Base-by-base conservation (phyloP, 1,284 basidiomycete genomes). In the Macrocybe sp. region DNA sequence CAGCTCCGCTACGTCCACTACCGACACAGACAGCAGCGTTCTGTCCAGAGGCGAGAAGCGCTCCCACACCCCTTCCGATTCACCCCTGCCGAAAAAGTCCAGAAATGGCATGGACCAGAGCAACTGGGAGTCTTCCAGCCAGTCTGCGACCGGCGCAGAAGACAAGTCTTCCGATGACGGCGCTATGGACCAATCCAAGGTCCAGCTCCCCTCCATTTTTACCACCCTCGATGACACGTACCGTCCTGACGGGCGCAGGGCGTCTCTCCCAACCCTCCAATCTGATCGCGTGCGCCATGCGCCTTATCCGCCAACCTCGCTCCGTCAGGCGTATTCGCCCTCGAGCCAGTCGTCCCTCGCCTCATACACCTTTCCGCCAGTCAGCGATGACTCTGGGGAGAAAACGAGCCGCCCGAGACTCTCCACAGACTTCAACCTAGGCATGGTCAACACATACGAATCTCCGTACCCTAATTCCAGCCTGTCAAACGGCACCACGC, bases 151-250 rank as follows among this genome's bases (percentile, higher is more conserved):
- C 35, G 56, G 41, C 22, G 45, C 51, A 33, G 59, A 67, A 52
- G 64, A 72, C 52, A 70, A 69, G 47, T 48, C 48, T 10, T 52
- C 55, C 38, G 51, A 50, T 44, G 61, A 62, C 51, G 54, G 56
- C 33, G 54, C 49, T 52, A 62, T 68, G 54, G 74, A 76, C 53
- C 64, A 70, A 46, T 63, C 72, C 45, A 81, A 79, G 63, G 81
- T 87, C 47, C 81, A 84, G 64, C 73, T 87, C 6, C 85, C 85
- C 3, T 85, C 83, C 54, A 82, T 87, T 55, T 84, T 82, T 54
- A 75, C 79, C 33, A 72, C 81, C 22, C 82, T 87, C 55, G 79
- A 81, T 60, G 83, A 83, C 60, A 70, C 70, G 33, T 78, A 76
- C 56, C 75, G 73, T 48, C 65, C 65, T 57, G 81, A 83, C 44